phyloP scores from a whole-genome alignment of 1,139 yeast species.

The Blastobotrys capitulatus region DNA sequence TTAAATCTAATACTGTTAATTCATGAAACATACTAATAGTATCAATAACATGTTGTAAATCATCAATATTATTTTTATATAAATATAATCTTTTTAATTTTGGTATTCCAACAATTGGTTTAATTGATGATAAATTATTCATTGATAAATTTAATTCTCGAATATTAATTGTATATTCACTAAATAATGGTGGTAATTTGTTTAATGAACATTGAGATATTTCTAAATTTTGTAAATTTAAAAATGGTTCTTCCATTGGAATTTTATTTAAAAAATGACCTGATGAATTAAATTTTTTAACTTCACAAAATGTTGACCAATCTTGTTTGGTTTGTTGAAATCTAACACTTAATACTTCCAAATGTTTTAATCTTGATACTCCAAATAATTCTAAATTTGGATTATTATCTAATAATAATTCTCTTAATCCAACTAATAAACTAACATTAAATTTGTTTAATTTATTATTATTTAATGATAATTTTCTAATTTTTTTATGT shows the following conservation, averaged over 20 bases:
- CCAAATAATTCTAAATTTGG: conserved; percentile 13
- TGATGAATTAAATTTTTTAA: conserved; percentile 25
- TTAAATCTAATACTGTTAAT: conserved; percentile 29
- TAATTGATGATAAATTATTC: conserved; percentile 26
- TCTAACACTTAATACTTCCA: conserved; percentile 13
- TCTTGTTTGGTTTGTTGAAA: conserved; percentile 1
- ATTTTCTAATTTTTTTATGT: conserved; percentile 14
- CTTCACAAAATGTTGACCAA: conserved; percentile 21
- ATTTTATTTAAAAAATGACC: conserved; percentile 20
- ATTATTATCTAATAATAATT: conserved; percentile 18
- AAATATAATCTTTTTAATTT: conserved; percentile 28
- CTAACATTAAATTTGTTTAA: conserved; percentile 16
- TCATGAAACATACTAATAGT: conserved; percentile 22
- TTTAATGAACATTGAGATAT: conserved; percentile 27
- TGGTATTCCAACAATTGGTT: conserved; percentile 26
- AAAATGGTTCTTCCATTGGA: conserved; percentile 27
- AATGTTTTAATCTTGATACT: conserved; percentile 11
- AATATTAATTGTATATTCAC: conserved; percentile 26
- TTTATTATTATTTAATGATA: conserved; percentile 16
- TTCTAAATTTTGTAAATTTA: conserved; percentile 32
- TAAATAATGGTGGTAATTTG: conserved; percentile 27
- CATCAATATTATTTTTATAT: conserved; percentile 26
- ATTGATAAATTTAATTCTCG: conserved; percentile 33
- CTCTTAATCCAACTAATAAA: conserved; percentile 15
- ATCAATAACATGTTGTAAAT: conserved; percentile 21